Conservation (phyloP, 192 early-diverging fungal species). For the Rhizophagus sp. region DNA sequence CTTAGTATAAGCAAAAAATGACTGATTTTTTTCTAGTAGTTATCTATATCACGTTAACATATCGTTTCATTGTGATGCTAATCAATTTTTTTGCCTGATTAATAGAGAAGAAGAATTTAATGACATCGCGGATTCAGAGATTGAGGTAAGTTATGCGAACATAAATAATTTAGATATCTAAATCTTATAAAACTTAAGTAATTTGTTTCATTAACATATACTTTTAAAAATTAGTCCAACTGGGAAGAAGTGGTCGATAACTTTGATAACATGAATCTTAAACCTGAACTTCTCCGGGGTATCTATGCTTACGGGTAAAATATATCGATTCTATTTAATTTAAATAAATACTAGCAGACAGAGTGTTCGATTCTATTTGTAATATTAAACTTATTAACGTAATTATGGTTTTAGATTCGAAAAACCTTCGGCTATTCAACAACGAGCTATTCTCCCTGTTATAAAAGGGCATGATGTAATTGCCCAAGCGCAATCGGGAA, state of each 20-base stretch:
- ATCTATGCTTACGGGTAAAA: conserved; percentile 90
- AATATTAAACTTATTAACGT: no score
- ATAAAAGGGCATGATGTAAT: conserved; percentile 90
- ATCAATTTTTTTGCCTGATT: not conserved
- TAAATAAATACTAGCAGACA: no score
- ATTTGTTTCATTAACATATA: not conserved
- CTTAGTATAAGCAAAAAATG: no score
- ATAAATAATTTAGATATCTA: not conserved
- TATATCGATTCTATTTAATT: not conserved
- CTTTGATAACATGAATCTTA: conserved; percentile 96
- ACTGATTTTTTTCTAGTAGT: no score
- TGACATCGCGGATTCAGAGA: conserved; percentile 17
- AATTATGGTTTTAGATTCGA: conserved; percentile 71
- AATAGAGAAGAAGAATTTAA: conserved; percentile 23
- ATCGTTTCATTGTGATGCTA: not conserved
- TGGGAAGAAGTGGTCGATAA: conserved; percentile 92
- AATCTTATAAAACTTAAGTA: not conserved
- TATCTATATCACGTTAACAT: not conserved
- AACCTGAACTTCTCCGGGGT: conserved; percentile 89
- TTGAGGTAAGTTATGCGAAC: conserved; percentile 18
- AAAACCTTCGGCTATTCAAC: conserved; percentile 97
- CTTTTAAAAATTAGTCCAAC: conserved; percentile 68
- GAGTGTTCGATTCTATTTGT: no score
- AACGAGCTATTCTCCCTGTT: conserved; percentile 92
- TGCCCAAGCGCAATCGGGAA: conserved; percentile 97